phyloP scores from a whole-genome alignment of 139 green algal species.

The Micromonas pusilla region DNA sequence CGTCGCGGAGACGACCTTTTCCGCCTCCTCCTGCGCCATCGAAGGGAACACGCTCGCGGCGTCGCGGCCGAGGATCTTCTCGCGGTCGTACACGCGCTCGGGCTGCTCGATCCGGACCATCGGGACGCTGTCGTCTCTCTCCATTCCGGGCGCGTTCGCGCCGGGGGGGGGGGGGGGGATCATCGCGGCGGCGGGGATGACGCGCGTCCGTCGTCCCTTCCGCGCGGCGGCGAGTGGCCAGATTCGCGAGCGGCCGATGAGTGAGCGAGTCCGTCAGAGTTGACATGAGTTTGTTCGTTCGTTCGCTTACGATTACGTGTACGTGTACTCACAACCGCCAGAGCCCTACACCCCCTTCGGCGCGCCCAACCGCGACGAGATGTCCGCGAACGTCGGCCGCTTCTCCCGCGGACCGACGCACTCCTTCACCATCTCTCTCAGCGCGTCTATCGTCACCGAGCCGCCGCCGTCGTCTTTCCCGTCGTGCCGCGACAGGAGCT shows the following conservation, averaged over 20 bases:
- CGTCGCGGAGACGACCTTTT: neutral
- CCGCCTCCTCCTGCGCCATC: neutral
- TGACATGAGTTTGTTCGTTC: neutral
- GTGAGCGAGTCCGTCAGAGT: too few relatives aligned
- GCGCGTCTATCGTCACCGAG: neutral
- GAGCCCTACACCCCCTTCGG: neutral
- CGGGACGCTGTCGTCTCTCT: neutral
- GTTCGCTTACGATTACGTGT: too few relatives aligned
- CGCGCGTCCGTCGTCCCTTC: too few relatives aligned
- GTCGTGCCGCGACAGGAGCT: neutral
- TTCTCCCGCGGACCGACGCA: neutral
- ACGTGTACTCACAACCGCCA: too few relatives aligned
- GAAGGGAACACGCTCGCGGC: neutral
- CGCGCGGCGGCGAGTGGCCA: too few relatives aligned
- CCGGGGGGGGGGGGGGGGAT: neutral
- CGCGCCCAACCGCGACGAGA: neutral
- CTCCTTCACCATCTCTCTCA: neutral
- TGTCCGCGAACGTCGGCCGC: neutral
- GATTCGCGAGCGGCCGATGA: too few relatives aligned
- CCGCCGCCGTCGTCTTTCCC: neutral
- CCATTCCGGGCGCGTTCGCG: neutral
- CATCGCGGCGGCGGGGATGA: neutral
- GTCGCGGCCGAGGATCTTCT: constrained; percentile 5
- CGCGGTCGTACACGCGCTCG: neutral
- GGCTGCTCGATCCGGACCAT: neutral